Evolutionary conservation across 1,139 yeast genomes (phyloP), one percentile per base, ranked within the genome.

Genomic region (Kluyveromyces marxianus): DNA sequence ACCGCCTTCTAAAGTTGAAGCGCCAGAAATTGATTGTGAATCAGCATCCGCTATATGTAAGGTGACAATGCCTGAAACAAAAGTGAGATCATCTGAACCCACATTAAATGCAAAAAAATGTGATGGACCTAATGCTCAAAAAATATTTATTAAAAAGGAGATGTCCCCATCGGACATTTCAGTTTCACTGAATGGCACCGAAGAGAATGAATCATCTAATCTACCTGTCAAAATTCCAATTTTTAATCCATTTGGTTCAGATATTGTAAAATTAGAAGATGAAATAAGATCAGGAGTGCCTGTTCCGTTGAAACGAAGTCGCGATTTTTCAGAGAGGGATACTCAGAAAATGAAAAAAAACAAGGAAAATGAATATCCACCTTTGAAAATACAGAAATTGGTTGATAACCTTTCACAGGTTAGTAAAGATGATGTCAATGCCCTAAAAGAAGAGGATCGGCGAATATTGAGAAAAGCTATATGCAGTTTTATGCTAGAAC

Each of bases 401-500:
- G 54, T 58, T 1, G 40, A 39, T 30, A 50, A 52, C 35, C 44
- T 58, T 34, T 48, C 54, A 26, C 44, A 46, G 8, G 47, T 59
- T 41, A 41, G 49, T 7, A 33, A 48, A 1, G 45, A 45, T 6
- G 60, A 56, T 35, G 32, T 58, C 6, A 44, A 50, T 5, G 44
- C 43, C 8, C 35, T 60, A 33, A 40, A 53, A 3, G 46, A 48
- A 21, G 54, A 55, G 10, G 63, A 60, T 42, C 54, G 52, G 40
- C 49, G 55, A 32, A 54, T 50, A 27, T 37, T 60, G 25, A 51
- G 61, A 28, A 51, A 54, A 33, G 62, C 57, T 35, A 30, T 60
- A 31, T 42, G 56, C 26, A 57, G 52, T 39, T 58, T 60, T 35
- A 45, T 60, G 48, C 48, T 58, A 55, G 54, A 56, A 39, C 42